Evolutionary conservation across 2,329 filamentous ascomycete species (phyloP).

Genomic region (Aspergillus pseudoterreus): DNA sequence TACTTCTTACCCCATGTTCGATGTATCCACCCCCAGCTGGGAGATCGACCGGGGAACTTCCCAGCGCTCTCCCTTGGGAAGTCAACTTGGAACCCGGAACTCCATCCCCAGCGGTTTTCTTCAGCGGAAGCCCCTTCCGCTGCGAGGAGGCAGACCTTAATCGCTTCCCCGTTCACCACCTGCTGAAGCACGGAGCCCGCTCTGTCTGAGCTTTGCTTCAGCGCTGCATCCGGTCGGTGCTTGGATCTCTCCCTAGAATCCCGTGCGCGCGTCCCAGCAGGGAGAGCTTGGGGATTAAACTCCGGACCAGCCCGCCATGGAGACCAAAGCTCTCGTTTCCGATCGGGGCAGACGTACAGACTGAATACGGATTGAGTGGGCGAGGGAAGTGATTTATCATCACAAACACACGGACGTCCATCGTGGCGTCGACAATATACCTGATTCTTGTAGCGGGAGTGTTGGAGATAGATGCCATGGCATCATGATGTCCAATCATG

Average conservation of each 20-base stretch:
- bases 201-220: no score
- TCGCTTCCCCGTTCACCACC: not conserved
- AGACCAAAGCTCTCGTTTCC: not conserved
- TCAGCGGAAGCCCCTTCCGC: slow-evolving; percentile 6
- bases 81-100: slow-evolving; percentile 4
- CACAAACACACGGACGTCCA: not conserved
- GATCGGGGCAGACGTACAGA: not conserved
- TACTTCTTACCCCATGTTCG: not conserved
- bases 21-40: not conserved
- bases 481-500: slow-evolving; percentile 12
- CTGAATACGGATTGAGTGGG: not conserved
- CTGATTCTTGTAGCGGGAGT: no score
- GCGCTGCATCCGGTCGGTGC: not conserved
- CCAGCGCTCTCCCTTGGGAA: not conserved
- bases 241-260: not conserved
- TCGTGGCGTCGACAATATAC: no score
- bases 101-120: not conserved
- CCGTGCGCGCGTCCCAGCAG: not conserved
- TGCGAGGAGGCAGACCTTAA: slow-evolving; percentile 12
- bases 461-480: slow-evolving; percentile 1
- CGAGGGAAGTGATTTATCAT: not conserved
- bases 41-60: slow-evolving; percentile 2
- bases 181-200: no score
- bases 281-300: not conserved
- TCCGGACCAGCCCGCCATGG: not conserved